These are phyloP conservation scores for Stachybotrys chartarum DNA, from an alignment of 2,329 filamentous ascomycete genomes.

Conservation along the genomic window DNA sequence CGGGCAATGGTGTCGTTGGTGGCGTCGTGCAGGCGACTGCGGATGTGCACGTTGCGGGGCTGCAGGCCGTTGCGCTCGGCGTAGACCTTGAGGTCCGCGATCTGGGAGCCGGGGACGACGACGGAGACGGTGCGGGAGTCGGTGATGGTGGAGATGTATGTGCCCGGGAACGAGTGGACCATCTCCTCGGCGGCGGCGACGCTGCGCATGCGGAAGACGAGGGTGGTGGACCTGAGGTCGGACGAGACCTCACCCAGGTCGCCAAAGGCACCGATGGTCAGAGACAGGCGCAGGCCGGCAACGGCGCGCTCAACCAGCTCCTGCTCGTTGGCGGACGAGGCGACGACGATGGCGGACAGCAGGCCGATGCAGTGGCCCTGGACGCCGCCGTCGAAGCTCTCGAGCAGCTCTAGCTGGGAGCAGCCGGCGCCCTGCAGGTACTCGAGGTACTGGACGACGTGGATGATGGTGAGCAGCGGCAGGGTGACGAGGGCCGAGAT, in stretches of 20 bases:
- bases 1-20: constrained; percentile 5
- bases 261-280: constrained; percentile 9
- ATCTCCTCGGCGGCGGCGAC: constrained; percentile 3
- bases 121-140: constrained; percentile 7
- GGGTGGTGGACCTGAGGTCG: constrained; percentile 4
- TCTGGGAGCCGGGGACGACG: constrained; percentile 6
- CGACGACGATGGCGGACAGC: constrained; percentile 8
- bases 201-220: constrained; percentile 3
- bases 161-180: background rate
- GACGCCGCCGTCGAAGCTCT: constrained; percentile 4
- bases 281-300: constrained; percentile 5
- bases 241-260: constrained; percentile 6
- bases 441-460: constrained; percentile 8
- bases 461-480: constrained; percentile 7
- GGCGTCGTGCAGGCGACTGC: constrained; percentile 8
- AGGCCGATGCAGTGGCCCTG: constrained; percentile 12
- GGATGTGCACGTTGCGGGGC: constrained; percentile 10
- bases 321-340: constrained; percentile 5
- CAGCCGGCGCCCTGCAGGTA: constrained; percentile 4
- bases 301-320: constrained; percentile 5
- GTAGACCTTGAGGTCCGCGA: constrained; percentile 5
- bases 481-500: constrained; percentile 6
- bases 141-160: constrained; percentile 9
- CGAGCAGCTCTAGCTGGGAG: constrained; percentile 3
- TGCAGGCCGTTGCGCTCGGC: constrained; percentile 6